Evolutionary conservation across 2,329 filamentous ascomycete species (phyloP).

Genomic region (Trichoderma endophyticum): DNA sequence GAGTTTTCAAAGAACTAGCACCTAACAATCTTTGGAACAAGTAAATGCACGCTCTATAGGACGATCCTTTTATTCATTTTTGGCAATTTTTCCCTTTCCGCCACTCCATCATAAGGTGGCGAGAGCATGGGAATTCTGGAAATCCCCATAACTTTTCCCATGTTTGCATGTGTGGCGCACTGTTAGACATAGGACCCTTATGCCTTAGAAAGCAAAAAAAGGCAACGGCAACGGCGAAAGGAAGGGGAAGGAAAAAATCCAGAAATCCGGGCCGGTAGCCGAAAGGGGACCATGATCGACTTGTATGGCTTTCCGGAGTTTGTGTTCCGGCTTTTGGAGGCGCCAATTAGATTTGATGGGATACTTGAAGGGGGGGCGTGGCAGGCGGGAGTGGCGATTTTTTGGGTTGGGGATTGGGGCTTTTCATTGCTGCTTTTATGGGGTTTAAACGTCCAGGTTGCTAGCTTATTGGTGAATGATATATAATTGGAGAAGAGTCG

Average conservation of each 20-base stretch:
- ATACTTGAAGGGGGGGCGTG: not conserved
- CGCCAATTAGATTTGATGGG: not conserved
- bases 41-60: not conserved
- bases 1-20: not conserved
- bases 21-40: not conserved
- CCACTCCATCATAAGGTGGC: not conserved
- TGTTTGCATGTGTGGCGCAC: not conserved
- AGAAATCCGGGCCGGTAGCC: not conserved
- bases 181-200: not conserved
- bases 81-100: not conserved
- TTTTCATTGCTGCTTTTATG: not conserved
- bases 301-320: not conserved
- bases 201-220: too few relatives aligned
- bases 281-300: not conserved
- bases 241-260: not conserved
- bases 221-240: too few relatives aligned
- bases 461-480: not conserved
- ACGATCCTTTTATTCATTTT: not conserved
- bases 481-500: not conserved
- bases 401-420: not conserved
- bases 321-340: not conserved
- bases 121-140: slow-evolving; percentile 1
- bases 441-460: not conserved
- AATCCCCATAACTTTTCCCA: not conserved
- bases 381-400: not conserved